Conservation (phyloP, 805 yeast species). For the Wickerhamiella qilinensis region DNA sequence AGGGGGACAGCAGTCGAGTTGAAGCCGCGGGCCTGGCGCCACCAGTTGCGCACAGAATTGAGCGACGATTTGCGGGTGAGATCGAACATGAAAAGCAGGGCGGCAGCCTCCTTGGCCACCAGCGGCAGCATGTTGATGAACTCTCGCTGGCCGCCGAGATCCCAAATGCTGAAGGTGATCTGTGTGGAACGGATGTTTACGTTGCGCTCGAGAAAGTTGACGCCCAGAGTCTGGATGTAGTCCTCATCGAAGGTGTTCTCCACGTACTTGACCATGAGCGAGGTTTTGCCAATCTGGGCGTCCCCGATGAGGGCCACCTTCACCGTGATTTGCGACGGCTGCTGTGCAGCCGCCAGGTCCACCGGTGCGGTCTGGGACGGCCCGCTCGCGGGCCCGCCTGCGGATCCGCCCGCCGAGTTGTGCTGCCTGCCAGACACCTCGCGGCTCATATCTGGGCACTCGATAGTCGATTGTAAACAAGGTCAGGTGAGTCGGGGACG, state of each 20-base stretch:
- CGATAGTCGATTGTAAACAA: too few species aligned
- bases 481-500: too few species aligned
- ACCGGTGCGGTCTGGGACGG: slow-evolving; percentile 3
- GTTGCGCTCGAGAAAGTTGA: slow-evolving; percentile 83
- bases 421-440: too few species aligned
- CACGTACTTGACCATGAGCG: slow-evolving; percentile 93
- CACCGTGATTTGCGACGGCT: slow-evolving; percentile 24
- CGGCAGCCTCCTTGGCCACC: slow-evolving; percentile 84
- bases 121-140: slow-evolving; percentile 90
- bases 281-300: slow-evolving; percentile 91
- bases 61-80: slow-evolving; percentile 72
- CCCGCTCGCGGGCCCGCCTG: too few species aligned
- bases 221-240: slow-evolving; percentile 88
- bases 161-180: slow-evolving; percentile 87
- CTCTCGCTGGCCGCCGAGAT: slow-evolving; percentile 88
- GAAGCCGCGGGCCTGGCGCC: slow-evolving; percentile 75
- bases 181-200: slow-evolving; percentile 73
- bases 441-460: too few species aligned
- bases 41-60: slow-evolving; percentile 88
- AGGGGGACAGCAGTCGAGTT: slow-evolving; percentile 84
- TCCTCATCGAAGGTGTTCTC: slow-evolving; percentile 85
- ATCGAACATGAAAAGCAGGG: slow-evolving; percentile 80
- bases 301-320: slow-evolving; percentile 92
- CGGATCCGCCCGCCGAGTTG: too few species aligned
- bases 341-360: slow-evolving; percentile 17